Evolutionary conservation across 2,329 filamentous ascomycete species (phyloP), one percentile per base, ranked within the genome.

Genomic region (Scolecobasidium constrictum): DNA sequence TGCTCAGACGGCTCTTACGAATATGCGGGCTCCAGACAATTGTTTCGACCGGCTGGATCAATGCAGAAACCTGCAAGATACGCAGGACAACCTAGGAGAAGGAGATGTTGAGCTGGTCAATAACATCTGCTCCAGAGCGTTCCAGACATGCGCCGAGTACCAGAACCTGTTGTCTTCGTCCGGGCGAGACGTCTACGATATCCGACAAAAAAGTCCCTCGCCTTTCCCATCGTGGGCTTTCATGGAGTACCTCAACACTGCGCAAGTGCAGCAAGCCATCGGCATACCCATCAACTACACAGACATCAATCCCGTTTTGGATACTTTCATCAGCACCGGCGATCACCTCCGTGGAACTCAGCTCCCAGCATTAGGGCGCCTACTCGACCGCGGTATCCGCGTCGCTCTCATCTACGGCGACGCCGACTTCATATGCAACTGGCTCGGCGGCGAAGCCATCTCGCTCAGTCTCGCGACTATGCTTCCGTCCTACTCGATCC

Each of bases 401-500:
- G 73, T 92, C 13, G 80, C 81, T 4, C 63, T 92, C 46, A 72
- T 87, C 43, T 85, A 90, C 56, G 76, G 76, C 11, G 76, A 80
- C 49, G 69, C 71, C 22, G 73, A 67, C 55, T 72, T 66, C 57
- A 66, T 67, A 46, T 73, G 71, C 57, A 76, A 76, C 51, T 75
- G 81, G 75, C 66, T 81, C 49, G 85, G 86, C n/a, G 85, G 83
- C 26, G 73, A 92, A 59, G 78, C 80, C 2, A 69, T 85, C 34
- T 83, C 80, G 3, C 66, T 61, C 3, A 69, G 71, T 4, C 64
- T 86, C 1, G 64, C 68, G 9, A 61, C 68, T 9, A n/a, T 37
- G 61, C 70, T 46, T 19, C 62, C 63, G 4, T 50, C 58, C 13
- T 77, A 81, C 48, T 60, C 67, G 0, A 59, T 62, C 1, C 60